These are phyloP conservation scores for Vaccinium myrtillus DNA, from an alignment of 148 eudicot genomes.

Conservation along the genomic window DNA sequence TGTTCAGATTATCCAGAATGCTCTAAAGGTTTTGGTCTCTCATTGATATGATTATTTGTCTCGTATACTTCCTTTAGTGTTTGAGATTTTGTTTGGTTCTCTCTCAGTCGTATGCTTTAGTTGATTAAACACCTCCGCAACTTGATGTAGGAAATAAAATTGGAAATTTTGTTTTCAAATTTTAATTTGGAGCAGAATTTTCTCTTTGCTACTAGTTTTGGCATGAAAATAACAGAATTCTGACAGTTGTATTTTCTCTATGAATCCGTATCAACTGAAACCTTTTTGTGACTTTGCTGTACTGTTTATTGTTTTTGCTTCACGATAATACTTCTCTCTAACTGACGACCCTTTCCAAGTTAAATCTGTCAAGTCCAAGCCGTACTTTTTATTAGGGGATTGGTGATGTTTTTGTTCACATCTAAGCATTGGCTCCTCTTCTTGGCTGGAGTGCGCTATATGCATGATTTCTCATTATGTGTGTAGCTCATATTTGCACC, in stretches of 20 bases:
- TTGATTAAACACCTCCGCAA: background rate
- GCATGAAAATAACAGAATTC: background rate
- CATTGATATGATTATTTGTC: background rate
- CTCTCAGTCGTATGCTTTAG: background rate
- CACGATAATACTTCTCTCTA: background rate
- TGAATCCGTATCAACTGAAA: no score
- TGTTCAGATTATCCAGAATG: constrained; percentile 65
- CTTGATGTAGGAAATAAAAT: background rate
- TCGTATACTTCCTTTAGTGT: background rate
- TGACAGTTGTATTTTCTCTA: background rate
- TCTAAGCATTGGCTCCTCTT: background rate
- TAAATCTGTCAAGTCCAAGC: background rate
- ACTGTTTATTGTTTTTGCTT: background rate
- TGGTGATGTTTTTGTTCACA: background rate
- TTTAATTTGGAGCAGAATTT: background rate
- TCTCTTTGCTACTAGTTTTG: background rate
- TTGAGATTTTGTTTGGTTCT: background rate
- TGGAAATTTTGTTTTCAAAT: background rate
- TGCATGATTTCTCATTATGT: background rate
- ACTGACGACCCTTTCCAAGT: background rate
- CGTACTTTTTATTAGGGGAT: background rate
- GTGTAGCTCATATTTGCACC: background rate
- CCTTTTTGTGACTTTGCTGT: background rate
- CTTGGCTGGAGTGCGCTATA: background rate
- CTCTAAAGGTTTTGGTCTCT: constrained; percentile 43